Conservation (phyloP, 768 basidiomycete genomes). For the Leccinum aurantiacum region DNA sequence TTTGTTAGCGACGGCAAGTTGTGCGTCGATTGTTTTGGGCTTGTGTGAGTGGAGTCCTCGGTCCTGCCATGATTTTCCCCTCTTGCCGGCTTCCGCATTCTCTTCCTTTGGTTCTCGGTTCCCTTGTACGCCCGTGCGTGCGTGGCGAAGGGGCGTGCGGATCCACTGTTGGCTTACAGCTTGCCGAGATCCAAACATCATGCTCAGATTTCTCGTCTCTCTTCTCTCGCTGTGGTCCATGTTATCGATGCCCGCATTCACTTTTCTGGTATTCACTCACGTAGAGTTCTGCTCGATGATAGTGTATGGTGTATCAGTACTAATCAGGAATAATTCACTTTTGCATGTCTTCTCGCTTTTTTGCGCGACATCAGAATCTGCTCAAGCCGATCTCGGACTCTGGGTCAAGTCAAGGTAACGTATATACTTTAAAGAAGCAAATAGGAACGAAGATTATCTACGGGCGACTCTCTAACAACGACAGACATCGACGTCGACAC, state of each 20-base stretch:
- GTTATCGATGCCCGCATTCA: slow-evolving; percentile 11
- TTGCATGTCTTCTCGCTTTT: not conserved
- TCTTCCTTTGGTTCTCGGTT: too few relatives aligned
- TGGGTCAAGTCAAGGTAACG: not conserved
- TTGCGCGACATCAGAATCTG: too few relatives aligned
- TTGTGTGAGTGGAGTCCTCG: slow-evolving; percentile 13
- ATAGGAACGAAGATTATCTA: not conserved
- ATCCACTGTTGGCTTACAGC: too few relatives aligned
- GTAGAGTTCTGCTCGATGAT: slow-evolving; percentile 8
- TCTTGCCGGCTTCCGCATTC: not conserved
- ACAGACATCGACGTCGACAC: not conserved
- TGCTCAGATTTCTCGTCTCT: slow-evolving; percentile 1
- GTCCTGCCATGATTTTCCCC: not conserved
- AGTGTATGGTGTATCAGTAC: slow-evolving; percentile 18
- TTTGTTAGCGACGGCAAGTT: slow-evolving; percentile 30
- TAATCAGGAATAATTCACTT: slow-evolving; percentile 1
- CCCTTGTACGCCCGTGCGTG: not conserved
- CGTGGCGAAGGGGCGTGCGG: not conserved
- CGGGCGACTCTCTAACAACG: not conserved
- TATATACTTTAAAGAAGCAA: too few relatives aligned
- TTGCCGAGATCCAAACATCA: not conserved
- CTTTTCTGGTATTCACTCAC: not conserved
- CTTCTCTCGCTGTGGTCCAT: not conserved
- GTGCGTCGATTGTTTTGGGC: slow-evolving; percentile 33
- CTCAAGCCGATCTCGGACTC: too few relatives aligned